These are phyloP conservation scores for Dothiorella sarmentorum DNA, from an alignment of 2,329 filamentous ascomycete genomes.

Conservation along the genomic window DNA sequence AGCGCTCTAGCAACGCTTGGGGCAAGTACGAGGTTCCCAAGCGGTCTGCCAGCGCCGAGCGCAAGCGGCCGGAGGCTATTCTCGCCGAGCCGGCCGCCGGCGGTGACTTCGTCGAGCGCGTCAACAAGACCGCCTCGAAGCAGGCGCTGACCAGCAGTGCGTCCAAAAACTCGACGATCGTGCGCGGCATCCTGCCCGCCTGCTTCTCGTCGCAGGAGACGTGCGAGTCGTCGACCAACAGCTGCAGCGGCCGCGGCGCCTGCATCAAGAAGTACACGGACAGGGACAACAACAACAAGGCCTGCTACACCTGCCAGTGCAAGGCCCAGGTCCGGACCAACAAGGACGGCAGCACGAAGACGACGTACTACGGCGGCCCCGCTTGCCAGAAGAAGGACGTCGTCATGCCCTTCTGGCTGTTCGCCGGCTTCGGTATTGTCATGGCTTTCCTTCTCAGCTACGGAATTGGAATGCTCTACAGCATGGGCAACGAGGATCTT, in stretches of 20 bases:
- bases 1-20: constrained; percentile 34
- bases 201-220: constrained; percentile 71
- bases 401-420: constrained; percentile 83
- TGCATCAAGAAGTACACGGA: constrained; percentile 67
- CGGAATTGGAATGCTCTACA: constrained; percentile 74
- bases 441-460: constrained; percentile 66
- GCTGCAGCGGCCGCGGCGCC: constrained; percentile 77
- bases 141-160: constrained; percentile 25
- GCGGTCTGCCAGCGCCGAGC: constrained; percentile 3
- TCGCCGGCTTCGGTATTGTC: constrained; percentile 69
- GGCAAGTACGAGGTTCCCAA: constrained; percentile 29
- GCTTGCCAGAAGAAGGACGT: constrained; percentile 91
- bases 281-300: constrained; percentile 40
- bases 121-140: constrained; percentile 30
- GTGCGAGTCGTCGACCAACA: constrained; percentile 68
- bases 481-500: constrained; percentile 79
- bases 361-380: constrained; percentile 75
- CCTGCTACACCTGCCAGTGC: constrained; percentile 81
- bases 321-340: constrained; percentile 53
- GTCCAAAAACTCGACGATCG: constrained; percentile 17
- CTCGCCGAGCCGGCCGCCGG: constrained; percentile 3
- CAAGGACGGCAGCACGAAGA: constrained; percentile 53
- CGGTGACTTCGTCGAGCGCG: constrained; percentile 4
- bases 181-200: constrained; percentile 58
- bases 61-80: constrained; percentile 6